These are phyloP conservation scores for Yamadazyma ubonensis DNA, from an alignment of 805 yeast species.

Conservation along the genomic window DNA sequence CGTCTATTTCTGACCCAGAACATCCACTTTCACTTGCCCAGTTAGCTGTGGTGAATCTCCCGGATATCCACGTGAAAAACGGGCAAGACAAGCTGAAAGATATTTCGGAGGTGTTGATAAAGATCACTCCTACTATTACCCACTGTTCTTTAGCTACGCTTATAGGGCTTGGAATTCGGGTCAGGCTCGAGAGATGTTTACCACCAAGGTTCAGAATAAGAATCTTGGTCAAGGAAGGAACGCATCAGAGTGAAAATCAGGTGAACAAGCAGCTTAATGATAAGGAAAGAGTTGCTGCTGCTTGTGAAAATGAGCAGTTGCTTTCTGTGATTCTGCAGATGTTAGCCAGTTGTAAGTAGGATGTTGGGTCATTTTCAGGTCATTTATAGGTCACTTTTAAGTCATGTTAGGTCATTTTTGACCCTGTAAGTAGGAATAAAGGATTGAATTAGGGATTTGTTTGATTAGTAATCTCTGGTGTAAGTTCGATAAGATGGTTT, in stretches of 20 bases:
- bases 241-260: conserved; percentile 94
- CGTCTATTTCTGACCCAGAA: conserved; percentile 92
- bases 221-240: conserved; percentile 81
- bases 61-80: conserved; percentile 72
- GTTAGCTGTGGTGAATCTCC: conserved; percentile 84
- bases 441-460: too few species aligned
- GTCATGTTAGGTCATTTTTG: too few species aligned
- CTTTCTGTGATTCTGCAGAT: conserved; percentile 87
- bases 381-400: too few species aligned
- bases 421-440: too few species aligned
- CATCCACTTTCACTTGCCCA: conserved; percentile 96
- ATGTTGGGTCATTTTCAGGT: background rate
- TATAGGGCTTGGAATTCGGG: conserved; percentile 92
- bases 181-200: conserved; percentile 82
- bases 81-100: conserved; percentile 30
- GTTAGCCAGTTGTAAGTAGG: conserved; percentile 72
- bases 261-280: conserved; percentile 96
- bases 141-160: conserved; percentile 96
- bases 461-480: too few species aligned
- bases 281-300: conserved; percentile 97
- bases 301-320: conserved; percentile 94
- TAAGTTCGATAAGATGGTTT: too few species aligned
- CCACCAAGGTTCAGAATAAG: conserved; percentile 82
- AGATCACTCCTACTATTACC: conserved; percentile 95
- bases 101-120: conserved; percentile 74